Percentiles rank a stretch among this genome's conserved stretches.
Evolutionary conservation across 2,329 filamentous ascomycete species (phyloP).

Genomic region (Phaeomoniella chlamydospora): DNA sequence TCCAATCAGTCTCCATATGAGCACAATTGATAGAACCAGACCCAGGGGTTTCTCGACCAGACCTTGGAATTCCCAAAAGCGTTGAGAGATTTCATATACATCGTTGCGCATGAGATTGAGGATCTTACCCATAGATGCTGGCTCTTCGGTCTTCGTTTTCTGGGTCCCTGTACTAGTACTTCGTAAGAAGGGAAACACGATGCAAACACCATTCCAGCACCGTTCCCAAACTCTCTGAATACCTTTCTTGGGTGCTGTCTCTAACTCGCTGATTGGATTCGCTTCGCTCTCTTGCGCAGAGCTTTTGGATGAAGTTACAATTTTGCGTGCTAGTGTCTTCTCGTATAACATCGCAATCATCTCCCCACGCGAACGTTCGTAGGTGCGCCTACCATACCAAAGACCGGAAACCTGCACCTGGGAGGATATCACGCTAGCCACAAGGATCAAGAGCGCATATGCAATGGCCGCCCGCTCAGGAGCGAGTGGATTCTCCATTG

Average conservation of each 20-base stretch:
- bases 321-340: constrained; percentile 58
- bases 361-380: constrained; percentile 73
- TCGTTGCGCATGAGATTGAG: constrained; percentile 64
- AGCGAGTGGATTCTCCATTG: constrained; percentile 42
- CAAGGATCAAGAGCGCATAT: constrained; percentile 49
- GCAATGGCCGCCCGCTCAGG: constrained; percentile 44
- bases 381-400: constrained; percentile 74
- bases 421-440: constrained; percentile 44
- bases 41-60: constrained; percentile 64
- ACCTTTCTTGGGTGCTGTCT: not conserved
- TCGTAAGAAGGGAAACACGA: not conserved
- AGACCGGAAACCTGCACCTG: constrained; percentile 56
- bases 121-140: constrained; percentile 79
- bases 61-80: constrained; percentile 77
- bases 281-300: constrained; percentile 6
- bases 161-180: constrained; percentile 7
- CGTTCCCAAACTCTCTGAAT: not conserved
- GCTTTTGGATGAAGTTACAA: constrained; percentile 23
- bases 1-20: constrained; percentile 68
- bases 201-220: not conserved
- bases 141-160: constrained; percentile 27
- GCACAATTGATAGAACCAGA: constrained; percentile 55
- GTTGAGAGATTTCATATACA: constrained; percentile 24
- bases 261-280: not conserved
- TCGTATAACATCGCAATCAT: constrained; percentile 76